Evolutionary conservation across 108 stramenopile species (phyloP), one percentile per base, ranked within the genome.

Genomic region (Cyclotella cryptica): DNA sequence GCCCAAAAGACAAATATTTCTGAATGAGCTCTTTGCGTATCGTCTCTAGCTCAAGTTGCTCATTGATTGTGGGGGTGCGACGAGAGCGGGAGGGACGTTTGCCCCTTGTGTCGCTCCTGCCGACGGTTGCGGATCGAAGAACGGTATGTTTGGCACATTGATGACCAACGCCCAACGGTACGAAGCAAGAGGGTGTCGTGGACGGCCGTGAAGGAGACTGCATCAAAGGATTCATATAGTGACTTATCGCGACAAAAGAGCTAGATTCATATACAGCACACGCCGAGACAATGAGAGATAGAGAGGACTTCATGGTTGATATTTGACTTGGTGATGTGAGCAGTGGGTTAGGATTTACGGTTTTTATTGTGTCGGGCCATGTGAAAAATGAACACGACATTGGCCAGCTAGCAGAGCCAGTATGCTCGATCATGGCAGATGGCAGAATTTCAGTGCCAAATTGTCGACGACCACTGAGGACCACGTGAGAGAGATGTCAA

Each of bases 1-100:
- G 75, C 10, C 75, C 81, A 24, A 82, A 35, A 24, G 74, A 43
- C 22, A 82, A 70, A 55, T 82, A 82, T 76, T 82, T 82, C 45
- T 72, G 74, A 30, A 82, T 67, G 29, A 82, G 75, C 66, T 82
- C 81, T 22, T 60, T 53, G 28, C 81, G 74, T 26, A 82, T 76
- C 52, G 55, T 72, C 49, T 82, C 71, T 53, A 82, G 58, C 68
- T 82, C 81, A 15, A 66, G 27, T 66, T 76, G 75, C 41, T 82
- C 74, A 44, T 66, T 76, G 47, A 82, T 44, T 26, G 75, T 72
- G 51, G 66, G 69, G 2, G 55, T 74, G 47, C 70, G 75, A 46
- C 52, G 29, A 29, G 53, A 54, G 43, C 69, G 69, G 13, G 55
- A 46, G 35, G 64, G 40, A 12, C 58, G 41, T n/a, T 59, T 69